These are phyloP conservation scores for Neurospora sp. DNA, from an alignment of 495 filamentous ascomycete species.

Conservation along the genomic window DNA sequence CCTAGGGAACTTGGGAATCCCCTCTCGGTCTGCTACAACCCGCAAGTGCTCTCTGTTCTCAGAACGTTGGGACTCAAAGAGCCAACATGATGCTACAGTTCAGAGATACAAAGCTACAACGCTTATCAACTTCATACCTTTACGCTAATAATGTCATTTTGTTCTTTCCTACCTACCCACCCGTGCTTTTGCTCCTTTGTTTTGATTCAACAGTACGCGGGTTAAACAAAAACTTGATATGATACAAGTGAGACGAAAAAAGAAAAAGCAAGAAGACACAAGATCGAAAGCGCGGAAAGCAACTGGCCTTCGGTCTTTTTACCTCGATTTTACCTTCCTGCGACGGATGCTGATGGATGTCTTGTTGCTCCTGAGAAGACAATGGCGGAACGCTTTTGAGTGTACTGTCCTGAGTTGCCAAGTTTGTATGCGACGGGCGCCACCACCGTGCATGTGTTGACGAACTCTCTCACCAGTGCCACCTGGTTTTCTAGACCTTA, in stretches of 20 bases:
- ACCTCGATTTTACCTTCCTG: background rate
- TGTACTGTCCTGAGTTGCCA: background rate
- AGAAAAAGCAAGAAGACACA: background rate
- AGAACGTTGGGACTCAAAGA: background rate
- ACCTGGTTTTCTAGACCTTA: background rate
- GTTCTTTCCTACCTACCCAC: background rate
- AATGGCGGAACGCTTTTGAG: background rate
- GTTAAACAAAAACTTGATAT: background rate
- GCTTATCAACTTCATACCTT: background rate
- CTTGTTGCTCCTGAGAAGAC: background rate
- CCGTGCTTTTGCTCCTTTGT: background rate
- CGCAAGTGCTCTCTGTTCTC: background rate
- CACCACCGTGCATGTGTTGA: background rate
- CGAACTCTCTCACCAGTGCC: background rate
- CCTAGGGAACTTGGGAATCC: background rate
- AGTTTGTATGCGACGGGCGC: background rate
- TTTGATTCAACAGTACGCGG: background rate
- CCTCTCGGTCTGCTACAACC: background rate
- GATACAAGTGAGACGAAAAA: background rate
- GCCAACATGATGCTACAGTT: background rate
- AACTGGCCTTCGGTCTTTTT: background rate
- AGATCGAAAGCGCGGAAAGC: background rate
- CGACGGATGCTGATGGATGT: background rate
- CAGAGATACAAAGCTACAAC: background rate
- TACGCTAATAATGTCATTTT: background rate